These are phyloP conservation scores for Aspergillus hancockii DNA, from an alignment of 495 filamentous ascomycete species.

Conservation along the genomic window DNA sequence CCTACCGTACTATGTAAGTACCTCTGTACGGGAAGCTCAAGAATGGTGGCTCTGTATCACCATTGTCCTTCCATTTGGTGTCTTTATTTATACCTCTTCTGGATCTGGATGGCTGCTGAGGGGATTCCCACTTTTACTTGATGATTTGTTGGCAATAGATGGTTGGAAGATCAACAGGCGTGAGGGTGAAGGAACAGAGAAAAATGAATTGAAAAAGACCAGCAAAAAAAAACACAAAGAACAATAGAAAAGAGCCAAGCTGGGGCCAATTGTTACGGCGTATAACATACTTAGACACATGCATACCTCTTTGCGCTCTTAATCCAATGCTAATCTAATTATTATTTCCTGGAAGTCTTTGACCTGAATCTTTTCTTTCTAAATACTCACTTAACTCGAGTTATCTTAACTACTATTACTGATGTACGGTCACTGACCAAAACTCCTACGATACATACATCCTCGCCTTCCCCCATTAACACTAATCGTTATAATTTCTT, in stretches of 20 bases:
- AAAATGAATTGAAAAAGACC: slow-evolving; percentile 1
- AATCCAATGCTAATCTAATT: slow-evolving; percentile 6
- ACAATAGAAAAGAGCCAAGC: slow-evolving; percentile 1
- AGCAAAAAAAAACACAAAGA: slow-evolving; percentile 5
- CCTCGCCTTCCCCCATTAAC: not conserved
- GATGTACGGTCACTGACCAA: not conserved
- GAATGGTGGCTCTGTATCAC: not conserved
- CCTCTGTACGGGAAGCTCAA: slow-evolving; percentile 5
- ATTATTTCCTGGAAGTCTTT: slow-evolving; percentile 6
- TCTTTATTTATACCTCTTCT: not conserved
- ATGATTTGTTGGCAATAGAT: slow-evolving; percentile 11
- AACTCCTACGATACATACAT: slow-evolving; percentile 18
- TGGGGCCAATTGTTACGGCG: slow-evolving; percentile 1
- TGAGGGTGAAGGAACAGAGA: not conserved
- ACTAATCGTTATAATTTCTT: slow-evolving; percentile 12
- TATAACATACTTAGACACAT: slow-evolving; percentile 11
- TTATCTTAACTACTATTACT: slow-evolving; percentile 3
- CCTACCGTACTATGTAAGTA: slow-evolving; percentile 6
- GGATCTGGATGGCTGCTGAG: not conserved
- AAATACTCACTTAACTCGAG: not conserved
- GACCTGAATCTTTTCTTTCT: slow-evolving; percentile 2
- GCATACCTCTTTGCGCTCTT: slow-evolving; percentile 10
- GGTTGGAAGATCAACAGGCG: not conserved
- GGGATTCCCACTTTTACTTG: not conserved
- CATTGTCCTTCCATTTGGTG: not conserved